Evolutionary conservation across 306 rosid species (phyloP).

Genomic region (Sicyos baderoa): DNA sequence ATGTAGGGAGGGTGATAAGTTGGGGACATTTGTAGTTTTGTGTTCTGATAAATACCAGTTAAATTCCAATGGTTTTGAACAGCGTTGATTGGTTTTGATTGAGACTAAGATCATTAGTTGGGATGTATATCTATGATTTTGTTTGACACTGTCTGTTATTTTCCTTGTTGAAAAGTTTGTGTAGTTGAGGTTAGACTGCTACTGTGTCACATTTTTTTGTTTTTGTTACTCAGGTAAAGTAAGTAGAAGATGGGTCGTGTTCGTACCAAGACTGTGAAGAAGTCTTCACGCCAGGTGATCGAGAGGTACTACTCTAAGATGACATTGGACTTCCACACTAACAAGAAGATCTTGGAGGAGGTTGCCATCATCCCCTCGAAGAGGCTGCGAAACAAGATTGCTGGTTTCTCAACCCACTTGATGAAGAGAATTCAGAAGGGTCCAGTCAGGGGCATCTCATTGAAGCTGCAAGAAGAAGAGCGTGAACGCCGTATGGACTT

Average conservation of each 20-base stretch:
- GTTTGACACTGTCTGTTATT: background rate
- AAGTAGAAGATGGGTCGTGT: conserved; percentile 30
- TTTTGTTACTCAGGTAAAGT: background rate
- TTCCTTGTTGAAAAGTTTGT: background rate
- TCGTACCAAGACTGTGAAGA: conserved; percentile 37
- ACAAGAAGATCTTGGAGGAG: conserved; percentile 34
- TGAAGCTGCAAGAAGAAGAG: conserved; percentile 34
- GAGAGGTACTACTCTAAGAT: conserved; percentile 31
- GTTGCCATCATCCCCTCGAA: conserved; percentile 29
- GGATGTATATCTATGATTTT: background rate
- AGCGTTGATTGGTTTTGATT: background rate
- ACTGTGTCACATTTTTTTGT: background rate
- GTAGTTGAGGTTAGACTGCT: background rate
- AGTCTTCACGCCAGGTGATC: conserved; percentile 31
- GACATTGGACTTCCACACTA: conserved; percentile 32
- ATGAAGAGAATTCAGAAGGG: conserved; percentile 39
- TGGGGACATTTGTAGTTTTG: background rate
- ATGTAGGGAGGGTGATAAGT: background rate
- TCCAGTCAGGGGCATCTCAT: conserved; percentile 32
- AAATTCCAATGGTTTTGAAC: background rate
- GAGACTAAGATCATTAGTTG: background rate
- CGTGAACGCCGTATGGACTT: conserved; percentile 34
- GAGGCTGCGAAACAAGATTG: conserved; percentile 34
- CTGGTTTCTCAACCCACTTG: conserved; percentile 35
- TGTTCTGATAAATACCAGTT: background rate